phyloP scores from a whole-genome alignment of 495 filamentous ascomycete species.

The Neurospora sp. region DNA sequence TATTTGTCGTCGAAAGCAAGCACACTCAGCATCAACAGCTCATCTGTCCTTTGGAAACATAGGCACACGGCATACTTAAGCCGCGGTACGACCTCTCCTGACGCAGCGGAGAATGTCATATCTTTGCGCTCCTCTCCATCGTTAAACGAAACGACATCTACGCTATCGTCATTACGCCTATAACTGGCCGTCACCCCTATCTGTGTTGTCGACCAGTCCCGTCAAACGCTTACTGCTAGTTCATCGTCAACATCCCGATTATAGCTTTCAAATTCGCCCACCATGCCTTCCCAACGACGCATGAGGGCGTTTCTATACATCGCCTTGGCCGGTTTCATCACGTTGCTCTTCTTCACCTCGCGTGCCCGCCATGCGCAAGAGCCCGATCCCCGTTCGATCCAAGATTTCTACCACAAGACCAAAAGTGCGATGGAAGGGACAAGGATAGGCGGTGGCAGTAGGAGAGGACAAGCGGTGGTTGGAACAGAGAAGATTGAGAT shows the following conservation, averaged over 20 bases:
- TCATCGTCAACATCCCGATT: not conserved
- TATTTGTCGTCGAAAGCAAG: not conserved
- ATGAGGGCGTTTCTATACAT: conserved; percentile 49
- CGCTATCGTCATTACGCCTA: not conserved
- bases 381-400: conserved; percentile 26
- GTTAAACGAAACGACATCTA: not conserved
- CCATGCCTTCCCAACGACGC: conserved; percentile 65
- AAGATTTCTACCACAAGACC: conserved; percentile 48
- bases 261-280: conserved; percentile 8
- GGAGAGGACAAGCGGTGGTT: conserved; percentile 21
- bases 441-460: conserved; percentile 7
- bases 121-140: not conserved
- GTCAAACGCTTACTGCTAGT: not conserved
- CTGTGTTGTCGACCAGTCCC: not conserved
- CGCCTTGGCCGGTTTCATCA: conserved; percentile 45
- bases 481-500: conserved; percentile 32
- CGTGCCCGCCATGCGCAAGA: conserved; percentile 25
- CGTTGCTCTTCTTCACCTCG: conserved; percentile 53
- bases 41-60: not conserved
- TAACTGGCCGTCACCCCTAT: not conserved
- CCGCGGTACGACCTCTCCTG: not conserved
- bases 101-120: not conserved
- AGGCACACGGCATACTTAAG: not conserved
- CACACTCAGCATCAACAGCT: not conserved
- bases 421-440: conserved; percentile 34